phyloP scores from a whole-genome alignment of 805 yeast species.

The Candida namnaoensis region DNA sequence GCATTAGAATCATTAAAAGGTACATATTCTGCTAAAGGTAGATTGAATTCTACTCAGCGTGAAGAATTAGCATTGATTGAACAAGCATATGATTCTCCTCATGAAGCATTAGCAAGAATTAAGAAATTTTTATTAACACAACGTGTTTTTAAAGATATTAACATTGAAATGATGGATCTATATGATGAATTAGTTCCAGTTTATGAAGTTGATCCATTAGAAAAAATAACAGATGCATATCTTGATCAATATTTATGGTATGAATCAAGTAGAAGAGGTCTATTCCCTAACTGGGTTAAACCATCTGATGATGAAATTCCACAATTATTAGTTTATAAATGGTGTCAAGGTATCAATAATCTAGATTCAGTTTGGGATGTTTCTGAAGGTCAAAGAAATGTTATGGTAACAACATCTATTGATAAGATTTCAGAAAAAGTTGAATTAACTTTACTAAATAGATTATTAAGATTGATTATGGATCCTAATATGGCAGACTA shows the following conservation, averaged over 20 bases:
- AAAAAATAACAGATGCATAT: slow-evolving; percentile 93
- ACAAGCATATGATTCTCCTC: slow-evolving; percentile 95
- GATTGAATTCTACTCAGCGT: slow-evolving; percentile 79
- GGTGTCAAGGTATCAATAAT: slow-evolving; percentile 89
- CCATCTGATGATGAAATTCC: slow-evolving; percentile 94
- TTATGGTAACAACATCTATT: slow-evolving; percentile 72
- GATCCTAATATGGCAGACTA: slow-evolving; percentile 94
- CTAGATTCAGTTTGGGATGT: slow-evolving; percentile 74
- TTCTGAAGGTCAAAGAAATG: slow-evolving; percentile 66
- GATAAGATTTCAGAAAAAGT: slow-evolving; percentile 73
- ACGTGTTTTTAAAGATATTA: slow-evolving; percentile 85
- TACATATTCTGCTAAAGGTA: slow-evolving; percentile 61
- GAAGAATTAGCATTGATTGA: slow-evolving; percentile 92
- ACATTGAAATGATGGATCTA: slow-evolving; percentile 85
- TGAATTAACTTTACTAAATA: slow-evolving; percentile 79
- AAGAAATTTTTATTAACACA: slow-evolving; percentile 80
- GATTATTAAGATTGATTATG: slow-evolving; percentile 69
- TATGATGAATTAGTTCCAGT: slow-evolving; percentile 81
- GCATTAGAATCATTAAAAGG: slow-evolving; percentile 89
- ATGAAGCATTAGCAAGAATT: slow-evolving; percentile 78
- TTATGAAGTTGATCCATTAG: slow-evolving; percentile 82
- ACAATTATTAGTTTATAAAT: slow-evolving; percentile 83
- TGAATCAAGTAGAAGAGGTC: slow-evolving; percentile 78
- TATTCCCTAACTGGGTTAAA: slow-evolving; percentile 95
- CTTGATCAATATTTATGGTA: slow-evolving; percentile 94